These are phyloP conservation scores for Suhomyces choctaworum DNA, from an alignment of 1,139 yeast species.

Conservation along the genomic window DNA sequence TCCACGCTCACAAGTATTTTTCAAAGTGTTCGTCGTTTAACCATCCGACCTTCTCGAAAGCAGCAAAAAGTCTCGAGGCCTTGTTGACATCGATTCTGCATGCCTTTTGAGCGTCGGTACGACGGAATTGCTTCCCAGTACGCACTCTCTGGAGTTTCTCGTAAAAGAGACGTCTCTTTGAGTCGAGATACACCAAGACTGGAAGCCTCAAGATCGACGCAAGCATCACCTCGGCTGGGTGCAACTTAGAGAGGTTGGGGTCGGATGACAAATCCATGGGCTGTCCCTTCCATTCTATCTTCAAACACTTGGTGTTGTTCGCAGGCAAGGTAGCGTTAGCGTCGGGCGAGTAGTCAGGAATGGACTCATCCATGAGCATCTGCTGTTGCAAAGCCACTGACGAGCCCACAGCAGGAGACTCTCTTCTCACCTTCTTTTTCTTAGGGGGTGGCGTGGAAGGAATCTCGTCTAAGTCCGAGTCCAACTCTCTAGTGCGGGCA, in stretches of 20 bases:
- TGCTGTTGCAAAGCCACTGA: constrained; percentile 44
- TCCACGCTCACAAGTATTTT: constrained; percentile 36
- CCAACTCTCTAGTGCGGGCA: constrained; percentile 27
- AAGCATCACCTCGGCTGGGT: constrained; percentile 86
- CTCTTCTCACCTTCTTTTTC: constrained; percentile 39
- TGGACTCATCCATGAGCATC: constrained; percentile 54
- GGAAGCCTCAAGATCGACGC: constrained; percentile 91
- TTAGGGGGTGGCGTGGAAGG: constrained; percentile 25
- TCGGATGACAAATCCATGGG: constrained; percentile 87
- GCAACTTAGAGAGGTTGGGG: constrained; percentile 69
- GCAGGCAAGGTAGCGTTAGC: constrained; percentile 61
- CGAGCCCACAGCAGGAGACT: constrained; percentile 27
- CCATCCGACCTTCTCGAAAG: constrained; percentile 96
- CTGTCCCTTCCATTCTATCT: constrained; percentile 97
- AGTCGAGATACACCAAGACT: constrained; percentile 83
- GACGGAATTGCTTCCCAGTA: constrained; percentile 80
- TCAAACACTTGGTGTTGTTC: constrained; percentile 65
- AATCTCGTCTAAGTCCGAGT: constrained; percentile 14
- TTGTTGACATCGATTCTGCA: constrained; percentile 96
- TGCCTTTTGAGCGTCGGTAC: constrained; percentile 97
- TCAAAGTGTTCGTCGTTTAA: constrained; percentile 73
- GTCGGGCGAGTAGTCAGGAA: constrained; percentile 77
- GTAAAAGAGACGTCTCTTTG: constrained; percentile 83
- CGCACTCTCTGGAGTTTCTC: constrained; percentile 83
- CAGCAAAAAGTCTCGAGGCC: constrained; percentile 88